Conservation (phyloP, 1,284 basidiomycete species). For the Cryptococcus wingfieldii region DNA sequence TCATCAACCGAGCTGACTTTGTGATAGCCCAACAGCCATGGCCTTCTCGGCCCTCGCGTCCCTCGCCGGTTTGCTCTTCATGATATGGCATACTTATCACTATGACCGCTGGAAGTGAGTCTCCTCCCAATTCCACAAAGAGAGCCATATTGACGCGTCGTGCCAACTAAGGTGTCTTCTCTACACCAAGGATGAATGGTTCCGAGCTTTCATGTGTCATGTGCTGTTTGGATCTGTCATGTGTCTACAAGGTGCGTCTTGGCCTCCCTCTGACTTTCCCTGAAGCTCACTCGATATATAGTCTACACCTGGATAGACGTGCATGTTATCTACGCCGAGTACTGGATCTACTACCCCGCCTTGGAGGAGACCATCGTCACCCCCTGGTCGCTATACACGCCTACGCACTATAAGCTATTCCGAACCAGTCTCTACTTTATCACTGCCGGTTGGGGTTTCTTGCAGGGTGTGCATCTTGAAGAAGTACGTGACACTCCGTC, state of each 20-base stretch:
- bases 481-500: constrained; percentile 17
- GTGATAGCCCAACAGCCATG: constrained; percentile 14
- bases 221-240: constrained; percentile 20
- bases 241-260: constrained; percentile 4
- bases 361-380: constrained; percentile 16
- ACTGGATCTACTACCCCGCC: constrained; percentile 20
- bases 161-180: constrained; percentile 20
- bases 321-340: constrained; percentile 19
- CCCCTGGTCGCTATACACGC: constrained; percentile 26
- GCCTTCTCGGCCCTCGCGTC: constrained; percentile 19
- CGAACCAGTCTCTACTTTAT: constrained; percentile 18
- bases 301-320: constrained; percentile 21
- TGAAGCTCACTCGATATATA: background rate
- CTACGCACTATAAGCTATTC: constrained; percentile 12
- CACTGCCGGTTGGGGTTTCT: constrained; percentile 27
- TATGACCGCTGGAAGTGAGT: constrained; percentile 31
- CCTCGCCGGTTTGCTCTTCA: constrained; percentile 20
- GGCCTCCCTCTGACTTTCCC: background rate
- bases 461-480: constrained; percentile 32
- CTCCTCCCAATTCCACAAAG: background rate
- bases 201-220: constrained; percentile 26
- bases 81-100: constrained; percentile 37
- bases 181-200: constrained; percentile 27
- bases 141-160: background rate
- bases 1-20: background rate